Conservation (phyloP, 345 rosid genomes). For the Eutrema japonicum region DNA sequence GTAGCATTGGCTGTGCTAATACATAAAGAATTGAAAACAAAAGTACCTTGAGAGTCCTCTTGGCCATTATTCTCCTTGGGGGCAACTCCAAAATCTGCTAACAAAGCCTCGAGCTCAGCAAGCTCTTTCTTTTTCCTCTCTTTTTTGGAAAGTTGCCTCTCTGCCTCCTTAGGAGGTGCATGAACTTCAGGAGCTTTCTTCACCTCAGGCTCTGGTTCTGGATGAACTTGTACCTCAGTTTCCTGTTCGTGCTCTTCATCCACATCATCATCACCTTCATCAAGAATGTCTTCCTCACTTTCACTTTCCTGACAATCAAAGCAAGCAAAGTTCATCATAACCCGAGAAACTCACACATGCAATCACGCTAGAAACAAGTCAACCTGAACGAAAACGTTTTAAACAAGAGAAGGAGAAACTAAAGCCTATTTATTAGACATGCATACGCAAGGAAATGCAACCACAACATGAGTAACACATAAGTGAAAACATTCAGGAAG, state of each 20-base stretch:
- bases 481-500: not conserved
- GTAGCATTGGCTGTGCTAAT: not conserved
- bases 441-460: not conserved
- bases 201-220: slow-evolving; percentile 55
- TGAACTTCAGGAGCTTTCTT: slow-evolving; percentile 58
- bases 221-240: slow-evolving; percentile 50
- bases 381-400: not conserved
- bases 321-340: slow-evolving; percentile 11
- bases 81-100: slow-evolving; percentile 73
- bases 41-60: slow-evolving; percentile 57
- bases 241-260: slow-evolving; percentile 79
- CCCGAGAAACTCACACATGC: not conserved
- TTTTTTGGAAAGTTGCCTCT: slow-evolving; percentile 89
- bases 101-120: slow-evolving; percentile 86
- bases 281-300: slow-evolving; percentile 80
- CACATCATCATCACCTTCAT: slow-evolving; percentile 79
- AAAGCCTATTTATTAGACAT: not conserved
- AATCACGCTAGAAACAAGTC: not conserved
- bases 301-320: slow-evolving; percentile 70
- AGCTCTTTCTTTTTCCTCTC: slow-evolving; percentile 90
- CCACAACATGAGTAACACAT: not conserved
- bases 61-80: slow-evolving; percentile 54
- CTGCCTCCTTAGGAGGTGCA: slow-evolving; percentile 66
- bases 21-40: not conserved
- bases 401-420: not conserved